Base-by-base conservation (phyloP, 2,329 filamentous ascomycete genomes). In the Neospermospora avenae region DNA sequence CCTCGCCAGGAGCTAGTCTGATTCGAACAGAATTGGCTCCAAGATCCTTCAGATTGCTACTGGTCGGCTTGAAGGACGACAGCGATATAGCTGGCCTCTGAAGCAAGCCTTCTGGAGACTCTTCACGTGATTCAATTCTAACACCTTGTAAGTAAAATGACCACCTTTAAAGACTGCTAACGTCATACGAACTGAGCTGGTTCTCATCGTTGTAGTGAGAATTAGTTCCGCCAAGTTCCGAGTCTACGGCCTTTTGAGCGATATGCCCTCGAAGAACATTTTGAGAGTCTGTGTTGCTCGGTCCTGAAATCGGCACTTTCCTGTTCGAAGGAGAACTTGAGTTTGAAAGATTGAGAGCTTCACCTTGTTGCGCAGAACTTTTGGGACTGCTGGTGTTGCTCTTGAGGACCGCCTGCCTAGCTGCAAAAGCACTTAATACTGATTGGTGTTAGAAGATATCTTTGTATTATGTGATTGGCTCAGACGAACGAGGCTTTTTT, bases 1-100 rank as follows among this genome's bases (percentile, higher is more conserved):
- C 82, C 74, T 84, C 82, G 57, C 78, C 78, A n/a, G 79, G 77
- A 3, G 73, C 68, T 3, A 84, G 70, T 24, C 69, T 76, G 1
- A 85, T 59, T 20, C 76, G 68, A n/a, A 78, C 51, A 1, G 73
- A 66, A 0, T 78, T 80, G 46, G 76, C 72, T 4, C 71, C 41
- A 22, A 76, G 46, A 35, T 77, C 22, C 65, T 69, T 51, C 74
- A 76, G 71, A 48, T 81, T 84, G 42, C 74, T 73, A 60, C 78
- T 78, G 22, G 68, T 76, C 2, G 77, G 74, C 22, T 72, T 76
- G 55, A 82, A 81, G 0, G 80, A 68, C 49, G 69, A 72, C 5
- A 73, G 79, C 0, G 79, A 78, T 56, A 80, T 75, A 20, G 76
- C 74, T 25, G 62, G 67, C 54, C 57, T 49, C 14, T 60, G 52